Percentiles rank a stretch among this genome's conserved stretches.
Evolutionary conservation across 2,329 filamentous ascomycete genomes (phyloP).

Genomic region (Scorias spongiosa): DNA sequence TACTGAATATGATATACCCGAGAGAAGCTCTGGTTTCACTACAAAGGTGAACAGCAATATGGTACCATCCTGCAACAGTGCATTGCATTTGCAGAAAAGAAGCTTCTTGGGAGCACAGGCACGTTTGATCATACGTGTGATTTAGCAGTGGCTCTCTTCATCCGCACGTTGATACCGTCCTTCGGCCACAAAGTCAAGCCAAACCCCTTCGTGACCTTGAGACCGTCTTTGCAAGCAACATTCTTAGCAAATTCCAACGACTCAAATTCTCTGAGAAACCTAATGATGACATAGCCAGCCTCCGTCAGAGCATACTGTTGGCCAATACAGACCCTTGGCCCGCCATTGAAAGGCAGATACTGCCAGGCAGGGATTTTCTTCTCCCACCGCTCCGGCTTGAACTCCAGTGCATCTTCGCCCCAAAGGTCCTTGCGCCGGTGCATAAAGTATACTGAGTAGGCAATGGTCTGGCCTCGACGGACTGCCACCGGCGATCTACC

Average conservation of each 20-base stretch:
- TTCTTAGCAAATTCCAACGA: slow-evolving; percentile 11
- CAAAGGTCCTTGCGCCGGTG: slow-evolving; percentile 35
- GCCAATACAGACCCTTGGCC: slow-evolving; percentile 28
- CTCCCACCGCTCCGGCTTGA: slow-evolving; percentile 33
- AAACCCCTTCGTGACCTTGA: slow-evolving; percentile 8
- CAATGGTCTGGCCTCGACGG: slow-evolving; percentile 29
- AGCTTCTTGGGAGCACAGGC: too few relatives aligned
- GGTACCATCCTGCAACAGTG: too few relatives aligned
- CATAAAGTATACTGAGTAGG: slow-evolving; percentile 32
- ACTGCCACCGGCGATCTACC: slow-evolving; percentile 35
- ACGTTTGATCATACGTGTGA: too few relatives aligned
- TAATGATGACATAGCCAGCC: slow-evolving; percentile 28
- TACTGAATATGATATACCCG: too few relatives aligned
- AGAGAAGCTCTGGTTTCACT: too few relatives aligned
- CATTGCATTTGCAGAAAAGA: too few relatives aligned
- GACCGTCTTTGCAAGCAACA: slow-evolving; percentile 5
- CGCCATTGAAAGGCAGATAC: slow-evolving; percentile 26
- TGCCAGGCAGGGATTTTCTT: slow-evolving; percentile 8
- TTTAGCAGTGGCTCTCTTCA: too few relatives aligned
- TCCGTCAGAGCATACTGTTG: slow-evolving; percentile 33
- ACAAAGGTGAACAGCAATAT: too few relatives aligned
- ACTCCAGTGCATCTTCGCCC: slow-evolving; percentile 34
- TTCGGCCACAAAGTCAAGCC: slow-evolving; percentile 12
- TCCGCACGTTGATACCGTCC: slow-evolving; percentile 8
- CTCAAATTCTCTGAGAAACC: slow-evolving; percentile 27